Evolutionary conservation across 257 asterid species (phyloP), one percentile per base, ranked within the genome.

Genomic region (Hygrophila difformis): DNA sequence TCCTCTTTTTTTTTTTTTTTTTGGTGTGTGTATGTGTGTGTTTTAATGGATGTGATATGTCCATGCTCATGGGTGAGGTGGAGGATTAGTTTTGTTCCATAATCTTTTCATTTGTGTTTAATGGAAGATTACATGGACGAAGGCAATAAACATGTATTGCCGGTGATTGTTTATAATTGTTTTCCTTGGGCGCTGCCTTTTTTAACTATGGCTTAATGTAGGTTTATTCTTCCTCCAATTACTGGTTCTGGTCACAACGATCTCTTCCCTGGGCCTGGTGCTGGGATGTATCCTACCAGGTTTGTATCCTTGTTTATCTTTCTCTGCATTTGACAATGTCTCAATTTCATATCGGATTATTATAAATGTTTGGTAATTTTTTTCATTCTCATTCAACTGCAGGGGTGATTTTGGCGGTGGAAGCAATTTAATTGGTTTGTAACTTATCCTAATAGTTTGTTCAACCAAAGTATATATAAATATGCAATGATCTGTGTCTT

Each of bases 251-350:
- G 78, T 5, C 66, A 73, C 24, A 50, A 70, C n/a, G 95, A 81
- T 56, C 60, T 75, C 44, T 47, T 70, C 36, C 84, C 87, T 16
- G 93, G 85, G 45, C 76, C 81, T 44, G 88, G 79, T 26, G 87
- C 92, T 40, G 94, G 96, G 56, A 54, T 74, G 61, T 82, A 72
- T 31, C 96, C 96, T n/a, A 39, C 60, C 28, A 85, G 96, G 94
- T 81, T 46, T 37, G 12, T 45, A 17, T 12, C 35, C 19, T 56
- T 44, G 33, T 1, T 11, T 31, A 13, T 28, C 12, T 12, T n/a
- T n/a, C n/a, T n/a, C n/a, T n/a, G n/a, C n/a, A n/a, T n/a, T n/a
- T n/a, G n/a, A n/a, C n/a, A n/a, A n/a, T n/a, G n/a, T 11, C 23
- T 40, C 26, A 33, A 11, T 49, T 51, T 49, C 17, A 6, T 18